Evolutionary conservation across 495 filamentous ascomycete species (phyloP), one percentile per base, ranked within the genome.

Genomic region (Paragyromitra xinjiangensis): DNA sequence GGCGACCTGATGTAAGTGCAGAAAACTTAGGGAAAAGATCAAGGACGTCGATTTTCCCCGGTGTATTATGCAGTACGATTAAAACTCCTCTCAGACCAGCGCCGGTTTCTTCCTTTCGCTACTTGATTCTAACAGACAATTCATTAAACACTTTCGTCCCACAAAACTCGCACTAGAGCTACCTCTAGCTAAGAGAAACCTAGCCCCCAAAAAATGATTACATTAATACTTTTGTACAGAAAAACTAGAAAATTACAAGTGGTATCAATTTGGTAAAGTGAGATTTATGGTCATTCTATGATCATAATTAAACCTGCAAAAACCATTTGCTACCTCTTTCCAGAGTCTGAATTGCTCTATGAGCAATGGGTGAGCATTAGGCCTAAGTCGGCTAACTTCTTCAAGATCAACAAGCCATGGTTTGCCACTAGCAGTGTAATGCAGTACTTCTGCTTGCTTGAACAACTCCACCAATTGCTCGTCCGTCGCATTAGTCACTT

Each of bases 381-480:
- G 68, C 7, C 48, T 81, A 22, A 19, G 9, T 1, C 19, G 6
- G 4, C 8, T 7, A 0, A 81, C 29, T 16, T 78, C 64, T 1
- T 34, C 66, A 0, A 66, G 24, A 14, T 29, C 48, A 2, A 76
- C 64, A 64, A 62, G 39, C 81, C 81, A 82, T 6, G 81, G 81
- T 63, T 82, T 82, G 1, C 71, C 81, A 9, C 78, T 24, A 2
- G 81, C 81, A 24, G 81, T 82, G 19, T 78, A 82, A 63, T 82
- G 81, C 55, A 82, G 34, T 19, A 82, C 64, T 67, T 82, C 81
- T 4, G 58, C 78, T n/a, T 75, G n/a, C 0, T 67, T 24, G 42
- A 75, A 78, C 40, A 82, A 55, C 51, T 67, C 63, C 12, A 70
- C 78, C 55, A 81, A 14, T 29, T 71, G 37, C 55, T 42, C 53